Base-by-base conservation (phyloP, 2,329 filamentous ascomycete genomes). In the Colletotrichum tanaceti region DNA sequence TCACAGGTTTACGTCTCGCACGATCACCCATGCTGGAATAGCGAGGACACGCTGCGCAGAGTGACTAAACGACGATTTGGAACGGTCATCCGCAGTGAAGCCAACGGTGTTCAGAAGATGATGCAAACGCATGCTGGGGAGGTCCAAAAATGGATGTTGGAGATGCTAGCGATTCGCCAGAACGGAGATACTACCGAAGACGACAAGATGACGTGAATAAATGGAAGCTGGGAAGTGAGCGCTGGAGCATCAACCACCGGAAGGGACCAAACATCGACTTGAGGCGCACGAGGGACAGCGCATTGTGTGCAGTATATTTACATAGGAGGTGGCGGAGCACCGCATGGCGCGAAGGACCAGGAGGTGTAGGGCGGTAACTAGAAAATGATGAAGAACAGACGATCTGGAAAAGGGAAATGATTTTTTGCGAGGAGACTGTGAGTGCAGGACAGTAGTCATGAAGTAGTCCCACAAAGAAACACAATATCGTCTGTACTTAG, bases 1-100 rank as follows among this genome's bases (percentile, higher is more conserved):
- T 96, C 93, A 0, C 86, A 88, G 4, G 90, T 98, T 54, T 97
- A 91, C 74, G 91, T 98, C 20, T 88, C 91, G 1, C 82, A 85
- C 32, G 85, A 90, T 68, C 95, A 98, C 77, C 87, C 87, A 14
- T 91, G 93, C 77, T 98, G 93, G 91, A 83, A 79, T 70, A 87
- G 90, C 65, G 84, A 85, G 39, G 88, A 90, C 5, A 82, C 89
- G 22, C 84, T 80, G 2, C 83, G 85, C 70, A 89, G 88, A 73
- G 86, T 90, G 0, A 79, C 82, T 55, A 90, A 89, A 79, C 82
- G 84, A 43, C 83, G 88, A 0, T 91, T 90, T 71, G 89, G 89
- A 2, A 83, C 82, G 1, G 88, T 90, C 1, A 79, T 85, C 32
- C 82, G 81, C 70, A 89, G 87, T 72, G 75, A 81, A 1, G 78